Evolutionary conservation across 352 stramenopile species (phyloP).

Genomic region (Aphanomyces cochlioides): DNA sequence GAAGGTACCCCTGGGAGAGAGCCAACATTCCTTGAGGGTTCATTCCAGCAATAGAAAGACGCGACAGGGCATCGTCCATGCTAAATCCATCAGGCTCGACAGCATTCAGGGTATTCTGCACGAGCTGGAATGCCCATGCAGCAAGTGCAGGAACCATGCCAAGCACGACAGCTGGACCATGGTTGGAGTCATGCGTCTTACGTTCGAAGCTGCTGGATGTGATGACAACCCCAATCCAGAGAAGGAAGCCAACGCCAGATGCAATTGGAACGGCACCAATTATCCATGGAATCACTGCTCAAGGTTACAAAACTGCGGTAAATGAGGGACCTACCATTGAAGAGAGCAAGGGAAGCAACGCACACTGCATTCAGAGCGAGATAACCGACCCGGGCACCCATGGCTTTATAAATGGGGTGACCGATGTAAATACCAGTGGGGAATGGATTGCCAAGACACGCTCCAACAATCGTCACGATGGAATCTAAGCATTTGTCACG

Average conservation of each 20-base stretch:
- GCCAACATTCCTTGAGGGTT: slow-evolving; percentile 44
- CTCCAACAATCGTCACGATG: slow-evolving; percentile 40
- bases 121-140: slow-evolving; percentile 44
- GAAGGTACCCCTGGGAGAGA: slow-evolving; percentile 42
- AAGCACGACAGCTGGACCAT: slow-evolving; percentile 42
- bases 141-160: slow-evolving; percentile 43
- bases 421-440: slow-evolving; percentile 47
- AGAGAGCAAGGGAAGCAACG: slow-evolving; percentile 35
- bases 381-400: slow-evolving; percentile 43
- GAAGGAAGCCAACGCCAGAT: slow-evolving; percentile 43
- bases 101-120: slow-evolving; percentile 36
- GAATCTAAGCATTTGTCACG: slow-evolving; percentile 35
- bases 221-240: slow-evolving; percentile 53
- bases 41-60: slow-evolving; percentile 35
- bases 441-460: slow-evolving; percentile 43
- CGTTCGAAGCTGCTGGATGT: slow-evolving; percentile 43
- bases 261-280: slow-evolving; percentile 41
- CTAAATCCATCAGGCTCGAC: slow-evolving; percentile 19
- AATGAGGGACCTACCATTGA: slow-evolving; percentile 34
- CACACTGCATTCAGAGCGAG: slow-evolving; percentile 37
- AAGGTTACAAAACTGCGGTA: neutral
- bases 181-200: slow-evolving; percentile 39
- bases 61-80: slow-evolving; percentile 31
- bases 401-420: slow-evolving; percentile 49
- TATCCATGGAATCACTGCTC: slow-evolving; percentile 35